Evolutionary conservation across 768 basidiomycete genomes (phyloP).

Genomic region (Candolleomyces eurysporus): DNA sequence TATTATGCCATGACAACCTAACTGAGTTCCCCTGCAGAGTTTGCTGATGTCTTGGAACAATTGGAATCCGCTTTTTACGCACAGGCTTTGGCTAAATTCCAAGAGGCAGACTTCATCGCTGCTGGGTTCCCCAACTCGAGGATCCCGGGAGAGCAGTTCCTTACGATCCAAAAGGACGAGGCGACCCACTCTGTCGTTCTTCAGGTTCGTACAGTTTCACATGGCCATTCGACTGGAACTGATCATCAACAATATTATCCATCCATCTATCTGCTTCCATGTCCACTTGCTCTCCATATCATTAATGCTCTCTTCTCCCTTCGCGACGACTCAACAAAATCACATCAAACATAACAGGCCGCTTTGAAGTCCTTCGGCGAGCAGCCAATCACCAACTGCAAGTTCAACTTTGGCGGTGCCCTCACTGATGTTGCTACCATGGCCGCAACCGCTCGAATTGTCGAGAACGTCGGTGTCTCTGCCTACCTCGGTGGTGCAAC

Average conservation of each 20-base stretch:
- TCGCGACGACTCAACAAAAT: neutral
- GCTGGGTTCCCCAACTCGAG: conserved; percentile 63
- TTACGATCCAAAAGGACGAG: conserved; percentile 61
- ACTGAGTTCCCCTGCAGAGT: conserved; percentile 43
- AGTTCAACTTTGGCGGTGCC: conserved; percentile 64
- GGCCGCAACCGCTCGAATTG: conserved; percentile 66
- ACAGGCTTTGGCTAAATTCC: conserved; percentile 65
- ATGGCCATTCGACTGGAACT: neutral
- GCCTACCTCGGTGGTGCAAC: conserved; percentile 77
- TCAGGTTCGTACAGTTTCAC: conserved; percentile 32
- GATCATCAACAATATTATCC: too few species aligned
- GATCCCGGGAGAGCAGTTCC: conserved; percentile 60
- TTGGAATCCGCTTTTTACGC: conserved; percentile 69
- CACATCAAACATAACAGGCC: conserved; percentile 24
- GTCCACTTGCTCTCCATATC: neutral
- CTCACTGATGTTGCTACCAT: conserved; percentile 68
- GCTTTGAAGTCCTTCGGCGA: conserved; percentile 55
- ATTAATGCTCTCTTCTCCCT: neutral
- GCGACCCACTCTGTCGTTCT: conserved; percentile 54
- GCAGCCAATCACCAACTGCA: conserved; percentile 53
- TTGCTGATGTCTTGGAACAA: conserved; percentile 73
- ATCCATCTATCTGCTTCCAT: neutral
- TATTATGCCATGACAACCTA: neutral
- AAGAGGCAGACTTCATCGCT: conserved; percentile 54
- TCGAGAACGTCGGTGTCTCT: conserved; percentile 73